Conservation (phyloP, 257 asterid species). For the Primulina huaijiensis region DNA sequence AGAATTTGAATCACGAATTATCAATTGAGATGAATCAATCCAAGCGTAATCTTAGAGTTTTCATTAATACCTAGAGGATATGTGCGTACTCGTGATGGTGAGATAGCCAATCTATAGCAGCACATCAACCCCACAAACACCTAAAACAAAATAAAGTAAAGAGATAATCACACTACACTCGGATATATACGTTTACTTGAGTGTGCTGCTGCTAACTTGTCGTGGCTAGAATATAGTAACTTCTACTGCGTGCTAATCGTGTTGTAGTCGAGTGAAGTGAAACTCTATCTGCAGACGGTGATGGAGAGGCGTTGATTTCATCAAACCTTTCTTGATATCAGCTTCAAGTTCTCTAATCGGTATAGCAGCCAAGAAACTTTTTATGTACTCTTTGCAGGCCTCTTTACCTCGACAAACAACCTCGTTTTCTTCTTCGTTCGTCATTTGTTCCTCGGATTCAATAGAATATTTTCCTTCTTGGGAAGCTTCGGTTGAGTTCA, state of each 20-base stretch:
- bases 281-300: slow-evolving; percentile 91
- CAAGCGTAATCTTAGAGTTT: no score
- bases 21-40: no score
- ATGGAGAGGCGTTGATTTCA: slow-evolving; percentile 63
- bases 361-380: slow-evolving; percentile 88
- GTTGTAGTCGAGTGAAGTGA: slow-evolving; percentile 58
- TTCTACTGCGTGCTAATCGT: slow-evolving; percentile 1
- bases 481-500: slow-evolving; percentile 26
- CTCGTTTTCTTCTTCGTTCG: slow-evolving; percentile 43
- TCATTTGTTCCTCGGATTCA: slow-evolving; percentile 38
- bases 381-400: slow-evolving; percentile 85
- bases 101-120: not conserved
- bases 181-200: not conserved
- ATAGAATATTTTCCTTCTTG: slow-evolving; percentile 20
- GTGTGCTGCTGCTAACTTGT: not conserved
- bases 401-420: slow-evolving; percentile 70
- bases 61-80: no score
- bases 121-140: not conserved
- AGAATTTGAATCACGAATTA: no score
- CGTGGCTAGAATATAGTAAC: not conserved
- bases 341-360: slow-evolving; percentile 84
- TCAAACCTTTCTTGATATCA: slow-evolving; percentile 77
- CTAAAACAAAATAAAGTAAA: not conserved
- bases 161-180: not conserved
- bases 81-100: not conserved